These are phyloP conservation scores for Lichtheimia ramosa DNA, from an alignment of 371 early-diverging fungal genomes.

Conservation along the genomic window DNA sequence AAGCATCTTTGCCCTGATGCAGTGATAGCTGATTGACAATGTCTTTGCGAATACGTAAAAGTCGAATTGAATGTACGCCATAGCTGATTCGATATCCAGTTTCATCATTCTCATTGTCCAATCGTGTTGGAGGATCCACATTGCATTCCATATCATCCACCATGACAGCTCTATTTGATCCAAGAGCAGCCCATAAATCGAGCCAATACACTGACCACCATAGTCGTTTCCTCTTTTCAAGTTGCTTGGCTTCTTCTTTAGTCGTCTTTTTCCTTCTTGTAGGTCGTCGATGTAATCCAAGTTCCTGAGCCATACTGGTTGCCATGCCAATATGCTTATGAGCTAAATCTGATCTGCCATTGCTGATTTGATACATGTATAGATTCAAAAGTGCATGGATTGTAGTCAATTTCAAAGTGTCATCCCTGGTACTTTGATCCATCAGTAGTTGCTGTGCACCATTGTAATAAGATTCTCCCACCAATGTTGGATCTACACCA, in stretches of 20 bases:
- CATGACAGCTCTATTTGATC: constrained; percentile 53
- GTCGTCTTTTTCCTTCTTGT: constrained; percentile 30
- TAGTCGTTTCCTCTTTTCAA: constrained; percentile 56
- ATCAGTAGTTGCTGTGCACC: constrained; percentile 58
- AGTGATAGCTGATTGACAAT: constrained; percentile 52
- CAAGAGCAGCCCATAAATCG: constrained; percentile 51
- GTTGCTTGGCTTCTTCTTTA: constrained; percentile 42
- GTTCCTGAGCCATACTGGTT: constrained; percentile 67
- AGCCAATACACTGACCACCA: constrained; percentile 71
- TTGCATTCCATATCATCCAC: constrained; percentile 64
- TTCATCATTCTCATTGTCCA: constrained; percentile 49
- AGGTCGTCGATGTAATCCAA: constrained; percentile 51
- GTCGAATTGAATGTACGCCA: constrained; percentile 49
- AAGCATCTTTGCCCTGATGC: constrained; percentile 47
- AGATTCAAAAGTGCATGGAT: constrained; percentile 60
- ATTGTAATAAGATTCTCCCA: constrained; percentile 60
- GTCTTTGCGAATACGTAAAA: constrained; percentile 60
- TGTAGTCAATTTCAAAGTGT: constrained; percentile 32
- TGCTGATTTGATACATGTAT: constrained; percentile 63
- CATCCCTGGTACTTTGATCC: constrained; percentile 58
- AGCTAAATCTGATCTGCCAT: constrained; percentile 57
- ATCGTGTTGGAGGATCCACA: constrained; percentile 51
- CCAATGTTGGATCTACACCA: constrained; percentile 35
- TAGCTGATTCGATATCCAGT: constrained; percentile 48
- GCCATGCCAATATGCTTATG: constrained; percentile 63